These are phyloP conservation scores for Hemileccinum rubropunctum DNA, from an alignment of 768 basidiomycete genomes.

Conservation along the genomic window DNA sequence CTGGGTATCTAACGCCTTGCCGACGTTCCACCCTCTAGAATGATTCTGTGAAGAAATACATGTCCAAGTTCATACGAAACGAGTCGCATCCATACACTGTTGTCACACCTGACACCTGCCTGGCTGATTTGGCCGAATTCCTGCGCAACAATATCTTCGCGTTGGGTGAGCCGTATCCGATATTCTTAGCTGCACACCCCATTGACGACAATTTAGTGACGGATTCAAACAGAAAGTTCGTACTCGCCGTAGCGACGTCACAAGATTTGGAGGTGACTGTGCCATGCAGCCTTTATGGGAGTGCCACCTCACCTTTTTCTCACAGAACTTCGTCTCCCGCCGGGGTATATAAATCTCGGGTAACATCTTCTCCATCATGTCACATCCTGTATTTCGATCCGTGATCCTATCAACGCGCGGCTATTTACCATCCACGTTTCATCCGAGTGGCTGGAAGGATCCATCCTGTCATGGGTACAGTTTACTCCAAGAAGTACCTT, in stretches of 20 bases:
- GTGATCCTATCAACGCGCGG: not conserved
- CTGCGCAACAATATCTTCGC: slow-evolving; percentile 72
- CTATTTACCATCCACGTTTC: not conserved
- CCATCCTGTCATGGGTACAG: not conserved
- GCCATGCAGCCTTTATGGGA: not conserved
- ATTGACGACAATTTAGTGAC: slow-evolving; percentile 57
- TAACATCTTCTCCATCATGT: not conserved
- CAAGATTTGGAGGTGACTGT: slow-evolving; percentile 60
- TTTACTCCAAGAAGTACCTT: not conserved
- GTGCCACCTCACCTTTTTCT: not conserved
- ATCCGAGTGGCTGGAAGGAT: not conserved
- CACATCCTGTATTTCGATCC: not conserved
- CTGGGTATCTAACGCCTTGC: not conserved
- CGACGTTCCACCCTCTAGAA: slow-evolving; percentile 37
- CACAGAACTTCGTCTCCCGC: slow-evolving; percentile 31
- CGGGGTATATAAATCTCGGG: slow-evolving; percentile 19
- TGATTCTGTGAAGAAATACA: slow-evolving; percentile 68
- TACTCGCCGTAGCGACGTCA: slow-evolving; percentile 73
- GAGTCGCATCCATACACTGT: slow-evolving; percentile 66
- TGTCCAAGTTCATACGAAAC: slow-evolving; percentile 71
- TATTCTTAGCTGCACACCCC: not conserved
- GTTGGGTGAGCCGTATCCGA: slow-evolving; percentile 48
- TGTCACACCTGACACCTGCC: slow-evolving; percentile 77
- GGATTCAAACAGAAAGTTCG: slow-evolving; percentile 77
- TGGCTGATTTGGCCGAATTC: slow-evolving; percentile 82